A percentile compares a stretch with the other conserved stretches of the same genome.
Conservation (phyloP, 176 grass and related monocot species). For the Typha latifolia region DNA sequence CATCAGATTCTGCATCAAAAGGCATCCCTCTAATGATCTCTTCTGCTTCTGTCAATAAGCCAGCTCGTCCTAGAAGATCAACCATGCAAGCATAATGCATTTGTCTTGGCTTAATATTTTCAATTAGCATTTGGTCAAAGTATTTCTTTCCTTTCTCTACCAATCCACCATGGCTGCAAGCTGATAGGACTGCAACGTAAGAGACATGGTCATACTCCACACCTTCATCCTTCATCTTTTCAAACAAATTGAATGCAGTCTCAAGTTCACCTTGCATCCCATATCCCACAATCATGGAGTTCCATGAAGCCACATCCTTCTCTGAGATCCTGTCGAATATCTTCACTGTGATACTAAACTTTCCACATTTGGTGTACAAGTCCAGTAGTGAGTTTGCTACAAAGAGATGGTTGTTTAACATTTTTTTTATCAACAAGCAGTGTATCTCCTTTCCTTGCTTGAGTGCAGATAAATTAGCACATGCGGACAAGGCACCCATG, state of each 20-base stretch:
- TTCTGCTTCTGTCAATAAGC: slow-evolving; percentile 40
- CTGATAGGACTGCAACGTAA: slow-evolving; percentile 71
- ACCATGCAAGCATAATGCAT: slow-evolving; percentile 95
- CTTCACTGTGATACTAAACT: slow-evolving; percentile 48
- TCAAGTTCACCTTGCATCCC: slow-evolving; percentile 63
- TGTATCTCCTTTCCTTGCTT: slow-evolving; percentile 83
- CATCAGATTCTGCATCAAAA: slow-evolving; percentile 64
- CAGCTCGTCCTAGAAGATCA: slow-evolving; percentile 76
- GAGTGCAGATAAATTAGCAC: slow-evolving; percentile 59
- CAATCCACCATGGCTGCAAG: slow-evolving; percentile 71
- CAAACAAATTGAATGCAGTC: slow-evolving; percentile 53
- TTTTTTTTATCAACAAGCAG: slow-evolving; percentile 50
- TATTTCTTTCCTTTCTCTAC: slow-evolving; percentile 69
- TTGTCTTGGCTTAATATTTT: slow-evolving; percentile 55
- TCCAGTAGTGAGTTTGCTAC: slow-evolving; percentile 61
- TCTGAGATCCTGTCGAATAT: slow-evolving; percentile 47
- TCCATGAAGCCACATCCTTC: slow-evolving; percentile 79
- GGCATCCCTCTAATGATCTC: slow-evolving; percentile 73
- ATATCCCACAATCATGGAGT: slow-evolving; percentile 70
- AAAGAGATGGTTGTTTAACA: slow-evolving; percentile 39
- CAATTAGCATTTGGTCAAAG: slow-evolving; percentile 59
- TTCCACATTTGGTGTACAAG: slow-evolving; percentile 71
- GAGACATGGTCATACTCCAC: slow-evolving; percentile 76
- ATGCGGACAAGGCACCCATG: slow-evolving; percentile 64
- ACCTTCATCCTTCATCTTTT: slow-evolving; percentile 51